Evolutionary conservation across 2,329 filamentous ascomycete species (phyloP), one percentile per base, ranked within the genome.

Genomic region (Ophiostoma ulmi): DNA sequence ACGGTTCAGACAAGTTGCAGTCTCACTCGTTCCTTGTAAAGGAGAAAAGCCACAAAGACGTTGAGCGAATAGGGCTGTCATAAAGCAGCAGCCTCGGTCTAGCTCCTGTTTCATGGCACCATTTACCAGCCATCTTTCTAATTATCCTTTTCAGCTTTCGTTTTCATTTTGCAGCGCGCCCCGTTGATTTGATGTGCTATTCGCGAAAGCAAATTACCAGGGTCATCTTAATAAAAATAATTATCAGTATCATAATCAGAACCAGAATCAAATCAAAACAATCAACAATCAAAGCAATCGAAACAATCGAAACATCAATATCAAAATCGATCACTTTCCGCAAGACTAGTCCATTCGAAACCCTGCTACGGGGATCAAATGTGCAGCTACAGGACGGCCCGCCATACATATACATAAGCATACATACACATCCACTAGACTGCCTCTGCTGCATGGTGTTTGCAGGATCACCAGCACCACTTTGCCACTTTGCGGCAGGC

Each of bases 401-500:
- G 69, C 69, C 64, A 35, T 70, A 70, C 69, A 70, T 70, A 61
- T 55, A 68, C n/a, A 35, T 67, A 61, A 48, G 44, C 44, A 48
- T 48, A 63, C 58, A 63, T 63, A 20, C 26, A 35, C 58, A 35
- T 63, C 58, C 58, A 63, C 58, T 63, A 63, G 58, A 65, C 14
- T 13, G 20, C 61, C 61, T 39, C 20, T 65, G 61, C 69, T 70
- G 69, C 69, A 68, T 58, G 52, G 52, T 61, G 52, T 61, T 39
- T 68, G 64, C 66, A 67, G 63, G 66, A 71, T 71, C 66, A 71
- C 66, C 69, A 68, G 64, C 69, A 35, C 58, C 52, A 58, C n/a
- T 55, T 55, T 39, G 35, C 44, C 44, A 48, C 44, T 20, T 48
- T n/a, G 44, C 44, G n/a, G 44, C 44, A 48, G 44, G 63, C 63